Evolutionary conservation across 2,329 filamentous ascomycete species (phyloP).

Genomic region (Trichoderma polysporum): DNA sequence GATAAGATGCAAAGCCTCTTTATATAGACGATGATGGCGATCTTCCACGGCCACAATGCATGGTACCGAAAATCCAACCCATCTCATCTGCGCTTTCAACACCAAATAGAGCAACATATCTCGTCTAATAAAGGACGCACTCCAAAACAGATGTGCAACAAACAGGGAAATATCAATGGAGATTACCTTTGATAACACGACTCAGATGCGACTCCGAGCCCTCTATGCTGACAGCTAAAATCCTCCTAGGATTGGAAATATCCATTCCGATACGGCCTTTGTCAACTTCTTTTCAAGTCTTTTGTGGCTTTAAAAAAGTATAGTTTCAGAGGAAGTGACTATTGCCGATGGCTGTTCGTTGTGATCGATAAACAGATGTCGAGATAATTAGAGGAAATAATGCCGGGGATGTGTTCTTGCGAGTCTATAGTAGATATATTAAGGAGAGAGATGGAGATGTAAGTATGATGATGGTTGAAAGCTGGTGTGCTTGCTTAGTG

Average conservation of each 20-base stretch:
- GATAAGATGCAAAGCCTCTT: neutral
- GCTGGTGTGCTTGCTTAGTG: neutral
- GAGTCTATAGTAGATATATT: neutral
- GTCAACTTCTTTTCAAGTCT: neutral
- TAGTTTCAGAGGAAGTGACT: too few relatives aligned
- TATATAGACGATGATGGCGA: neutral
- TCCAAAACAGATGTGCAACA: neutral
- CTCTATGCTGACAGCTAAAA: constrained; percentile 56
- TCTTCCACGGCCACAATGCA: too few relatives aligned
- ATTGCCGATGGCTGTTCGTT: neutral
- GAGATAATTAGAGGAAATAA: neutral
- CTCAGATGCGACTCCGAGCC: constrained; percentile 47
- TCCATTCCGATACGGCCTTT: constrained; percentile 27
- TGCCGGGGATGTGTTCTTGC: neutral
- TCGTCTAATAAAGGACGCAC: neutral
- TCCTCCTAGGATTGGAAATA: constrained; percentile 53
- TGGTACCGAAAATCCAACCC: neutral
- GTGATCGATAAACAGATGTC: rapidly evolving
- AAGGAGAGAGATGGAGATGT: neutral
- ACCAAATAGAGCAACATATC: neutral
- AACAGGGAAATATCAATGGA: neutral
- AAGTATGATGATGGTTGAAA: neutral
- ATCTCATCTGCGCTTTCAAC: neutral
- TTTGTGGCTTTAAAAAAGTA: neutral
- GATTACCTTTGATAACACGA: constrained; percentile 54